Conservation (phyloP, 306 rosid genomes). For the Cicer judaicum region DNA sequence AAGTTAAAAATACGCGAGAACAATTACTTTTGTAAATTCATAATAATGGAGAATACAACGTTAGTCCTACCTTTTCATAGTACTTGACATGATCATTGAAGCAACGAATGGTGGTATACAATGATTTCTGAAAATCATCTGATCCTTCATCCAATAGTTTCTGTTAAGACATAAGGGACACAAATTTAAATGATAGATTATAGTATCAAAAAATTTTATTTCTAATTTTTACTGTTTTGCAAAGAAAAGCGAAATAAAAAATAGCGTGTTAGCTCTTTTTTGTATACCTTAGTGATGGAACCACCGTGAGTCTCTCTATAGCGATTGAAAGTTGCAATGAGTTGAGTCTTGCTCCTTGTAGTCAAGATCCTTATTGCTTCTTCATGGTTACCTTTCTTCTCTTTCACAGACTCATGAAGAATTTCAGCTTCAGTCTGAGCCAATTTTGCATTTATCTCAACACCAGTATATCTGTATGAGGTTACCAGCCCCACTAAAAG, state of each 20-base stretch:
- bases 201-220: background rate
- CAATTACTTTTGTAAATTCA: too few relatives aligned
- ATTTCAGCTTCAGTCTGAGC: constrained; percentile 70
- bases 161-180: constrained; percentile 41
- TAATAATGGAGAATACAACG: background rate
- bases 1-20: too few relatives aligned
- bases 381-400: constrained; percentile 58
- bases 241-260: background rate
- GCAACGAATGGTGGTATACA: constrained; percentile 63
- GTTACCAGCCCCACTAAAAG: constrained; percentile 61
- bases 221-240: background rate
- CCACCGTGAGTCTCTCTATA: constrained; percentile 59
- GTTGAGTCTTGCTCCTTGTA: constrained; percentile 69
- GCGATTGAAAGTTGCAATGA: constrained; percentile 62
- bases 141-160: constrained; percentile 55
- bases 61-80: constrained; percentile 69
- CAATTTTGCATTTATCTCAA: constrained; percentile 53
- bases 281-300: constrained; percentile 69
- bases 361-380: constrained; percentile 72
- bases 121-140: constrained; percentile 57
- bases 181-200: background rate
- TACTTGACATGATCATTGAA: constrained; percentile 67
- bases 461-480: constrained; percentile 56
- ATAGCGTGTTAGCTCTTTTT: background rate
- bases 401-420: constrained; percentile 74